Evolutionary conservation across 331 rosid species (phyloP), one percentile per base, ranked within the genome.

Genomic region (Cucumis variabilis): DNA sequence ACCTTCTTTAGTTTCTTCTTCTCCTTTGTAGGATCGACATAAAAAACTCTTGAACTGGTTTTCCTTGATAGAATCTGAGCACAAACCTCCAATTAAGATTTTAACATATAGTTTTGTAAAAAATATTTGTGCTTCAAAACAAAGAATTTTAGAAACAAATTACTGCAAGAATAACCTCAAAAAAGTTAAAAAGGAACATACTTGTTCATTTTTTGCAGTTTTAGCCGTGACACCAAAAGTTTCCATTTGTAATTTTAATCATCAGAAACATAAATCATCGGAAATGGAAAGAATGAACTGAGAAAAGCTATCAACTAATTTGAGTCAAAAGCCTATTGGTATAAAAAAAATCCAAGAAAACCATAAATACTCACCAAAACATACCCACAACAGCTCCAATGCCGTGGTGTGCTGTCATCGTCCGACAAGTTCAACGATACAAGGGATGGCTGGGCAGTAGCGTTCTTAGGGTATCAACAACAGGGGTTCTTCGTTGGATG

Each of bases 181-280:
- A 73, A 66, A 74, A 30, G 74, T 21, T 82, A 82, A 81, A 68
- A 68, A 80, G 41, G 28, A 53, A 6, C 94, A 11, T 94, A 63
- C 68, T 63, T 95, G 98, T 66, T 97, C 99, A 17, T 93, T 95
- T 92, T 97, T 97, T 92, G 95, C 99, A 69, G 98, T 95, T 91
- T 95, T 97, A 21, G 98, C 98, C 99, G 95, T 97, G 69, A 95
- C 98, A 88, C 99, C 98, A 93, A 97, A 97, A 86, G 98, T 97
- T 92, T 97, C 99, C 86, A 97, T 98, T 98, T 97, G 96, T 78
- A 87, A 88, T 88, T 74, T 79, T 53, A 83, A 79, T 24, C 67
- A 86, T 90, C 87, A 88, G 87, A 81, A 77, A 20, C 73, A 80
- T 74, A 24, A 12, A 67, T 55, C 7, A 79, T 13, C 8, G 65